Base-by-base conservation (phyloP, 2,329 filamentous ascomycete genomes). In the Fusarium pseudograminearum region DNA sequence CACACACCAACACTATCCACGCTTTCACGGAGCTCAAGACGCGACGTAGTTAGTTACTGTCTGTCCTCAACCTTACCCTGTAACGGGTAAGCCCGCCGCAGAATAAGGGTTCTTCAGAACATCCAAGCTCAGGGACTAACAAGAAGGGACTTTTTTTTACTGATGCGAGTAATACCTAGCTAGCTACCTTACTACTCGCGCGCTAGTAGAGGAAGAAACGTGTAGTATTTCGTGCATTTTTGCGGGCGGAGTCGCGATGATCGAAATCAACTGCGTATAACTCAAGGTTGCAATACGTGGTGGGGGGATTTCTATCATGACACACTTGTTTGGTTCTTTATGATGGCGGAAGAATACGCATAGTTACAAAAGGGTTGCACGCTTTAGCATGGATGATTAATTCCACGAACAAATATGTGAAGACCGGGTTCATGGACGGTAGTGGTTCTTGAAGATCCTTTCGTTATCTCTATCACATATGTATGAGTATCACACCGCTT, bases 401-500 rank as follows among this genome's bases (percentile, higher is more conserved):
- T 65, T 41, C 42, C 53, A 60, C 60, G 65, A 20, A 31, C 20
- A 40, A 22, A 33, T 30, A 42, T 30, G 28, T 36, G 42, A 62
- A 40, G 38, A 31, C 47, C 26, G 45, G 51, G 42, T 54, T 40
- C 16, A 24, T 41, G 41, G 46, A 58, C 47, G 50, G 7, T 26
- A 67, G 62, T 36, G 22, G 31, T 31, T 53, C 46, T 55, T 20
- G 36, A n/a, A 20, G 16, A 10, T 48, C 40, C 26, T 52, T 28
- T 47, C 30, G 22, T 46, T n/a, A 36, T 40, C 26, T 34, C 11
- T 18, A n/a, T 64, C 61, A 65, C 58, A 33, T 65, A 20, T 41
- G 48, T 65, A 20, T 41, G 34, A 30, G 48, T 16, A 67, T 65
- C 65, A 69, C 65, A 69, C 65, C 65, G 65, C 65, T 40, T 20